Evolutionary conservation across 2,329 filamentous ascomycete species (phyloP).

Genomic region (Clarireedia homoeocarpa): DNA sequence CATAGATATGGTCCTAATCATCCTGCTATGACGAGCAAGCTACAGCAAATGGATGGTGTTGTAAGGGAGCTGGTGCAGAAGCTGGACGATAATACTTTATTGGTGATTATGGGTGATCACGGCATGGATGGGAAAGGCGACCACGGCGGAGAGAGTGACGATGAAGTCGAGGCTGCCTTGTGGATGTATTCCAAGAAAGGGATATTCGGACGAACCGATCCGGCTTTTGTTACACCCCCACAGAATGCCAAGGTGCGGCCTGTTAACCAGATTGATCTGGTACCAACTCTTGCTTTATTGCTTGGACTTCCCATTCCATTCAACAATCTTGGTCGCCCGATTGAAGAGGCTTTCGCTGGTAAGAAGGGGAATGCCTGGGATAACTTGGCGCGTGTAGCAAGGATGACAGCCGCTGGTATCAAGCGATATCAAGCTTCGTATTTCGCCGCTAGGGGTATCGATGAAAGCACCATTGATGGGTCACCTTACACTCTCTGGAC

Average conservation of each 20-base stretch:
- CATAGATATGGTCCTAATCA: slow-evolving; percentile 94
- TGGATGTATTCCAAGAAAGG: slow-evolving; percentile 97
- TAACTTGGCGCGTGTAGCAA: slow-evolving; percentile 69
- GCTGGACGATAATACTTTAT: slow-evolving; percentile 76
- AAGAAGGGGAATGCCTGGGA: slow-evolving; percentile 60
- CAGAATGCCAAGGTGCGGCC: slow-evolving; percentile 70
- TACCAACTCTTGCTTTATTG: slow-evolving; percentile 82
- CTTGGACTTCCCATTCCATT: slow-evolving; percentile 90
- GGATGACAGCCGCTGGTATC: slow-evolving; percentile 75
- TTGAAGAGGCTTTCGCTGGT: slow-evolving; percentile 86
- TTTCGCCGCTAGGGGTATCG: slow-evolving; percentile 60
- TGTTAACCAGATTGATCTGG: slow-evolving; percentile 83
- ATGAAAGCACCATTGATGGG: slow-evolving; percentile 48
- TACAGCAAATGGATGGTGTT: slow-evolving; percentile 83
- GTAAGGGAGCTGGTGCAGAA: slow-evolving; percentile 61
- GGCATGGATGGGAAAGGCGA: slow-evolving; percentile 98
- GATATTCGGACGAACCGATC: slow-evolving; percentile 69
- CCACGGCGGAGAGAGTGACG: slow-evolving; percentile 95
- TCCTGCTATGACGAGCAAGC: slow-evolving; percentile 80
- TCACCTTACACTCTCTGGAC: slow-evolving; percentile 51
- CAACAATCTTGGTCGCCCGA: slow-evolving; percentile 88
- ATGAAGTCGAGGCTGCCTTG: slow-evolving; percentile 86
- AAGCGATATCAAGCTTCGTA: slow-evolving; percentile 85
- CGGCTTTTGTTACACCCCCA: slow-evolving; percentile 50
- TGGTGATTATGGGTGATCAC: slow-evolving; percentile 98